Conservation (phyloP, 2,329 filamentous ascomycete species). For the Epichloe bromicola region DNA sequence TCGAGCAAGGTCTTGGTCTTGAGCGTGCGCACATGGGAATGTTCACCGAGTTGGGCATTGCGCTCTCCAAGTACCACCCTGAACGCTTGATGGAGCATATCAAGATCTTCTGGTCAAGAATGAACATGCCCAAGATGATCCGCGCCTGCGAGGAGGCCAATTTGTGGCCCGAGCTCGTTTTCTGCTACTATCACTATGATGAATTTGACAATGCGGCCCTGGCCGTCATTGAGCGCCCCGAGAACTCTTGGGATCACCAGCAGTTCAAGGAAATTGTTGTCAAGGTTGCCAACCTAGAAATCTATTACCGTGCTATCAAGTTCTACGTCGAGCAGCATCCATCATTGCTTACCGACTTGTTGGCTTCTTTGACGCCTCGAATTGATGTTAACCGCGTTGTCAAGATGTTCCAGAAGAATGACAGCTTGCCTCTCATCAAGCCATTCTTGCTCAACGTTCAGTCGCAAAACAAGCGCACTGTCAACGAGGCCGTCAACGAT, state of each 20-base stretch:
- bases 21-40: conserved; percentile 93
- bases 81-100: conserved; percentile 97
- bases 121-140: conserved; percentile 97
- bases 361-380: conserved; percentile 80
- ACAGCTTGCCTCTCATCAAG: conserved; percentile 97
- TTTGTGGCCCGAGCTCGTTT: conserved; percentile 93
- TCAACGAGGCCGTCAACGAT: conserved; percentile 97
- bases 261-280: conserved; percentile 98
- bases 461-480: conserved; percentile 90
- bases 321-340: conserved; percentile 98
- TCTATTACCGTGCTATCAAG: conserved; percentile 94
- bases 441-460: conserved; percentile 96
- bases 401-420: conserved; percentile 95
- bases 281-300: conserved; percentile 97
- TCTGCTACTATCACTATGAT: conserved; percentile 96
- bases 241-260: conserved; percentile 98
- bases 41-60: conserved; percentile 88
- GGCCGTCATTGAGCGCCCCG: conserved; percentile 93
- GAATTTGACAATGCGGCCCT: conserved; percentile 96
- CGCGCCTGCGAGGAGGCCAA: conserved; percentile 86
- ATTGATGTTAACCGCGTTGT: conserved; percentile 99
- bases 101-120: conserved; percentile 94
- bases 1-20: conserved; percentile 88
- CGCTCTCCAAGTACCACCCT: conserved; percentile 86
- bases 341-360: conserved; percentile 84